Evolutionary conservation across 345 rosid species (phyloP).

Genomic region (Cardamine resedifolia): DNA sequence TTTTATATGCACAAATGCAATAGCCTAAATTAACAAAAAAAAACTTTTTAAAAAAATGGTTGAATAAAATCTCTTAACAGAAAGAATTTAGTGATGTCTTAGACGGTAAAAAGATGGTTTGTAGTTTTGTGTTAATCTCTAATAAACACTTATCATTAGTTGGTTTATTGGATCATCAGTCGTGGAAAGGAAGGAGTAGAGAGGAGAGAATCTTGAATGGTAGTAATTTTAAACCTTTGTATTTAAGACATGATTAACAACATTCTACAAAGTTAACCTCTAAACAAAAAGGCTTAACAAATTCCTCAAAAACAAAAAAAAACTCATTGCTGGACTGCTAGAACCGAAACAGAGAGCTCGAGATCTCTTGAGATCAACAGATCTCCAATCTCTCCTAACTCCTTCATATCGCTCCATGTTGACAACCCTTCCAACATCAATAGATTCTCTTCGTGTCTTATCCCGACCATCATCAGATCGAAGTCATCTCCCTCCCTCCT

Average conservation of each 20-base stretch:
- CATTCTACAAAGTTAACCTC: constrained; percentile 15
- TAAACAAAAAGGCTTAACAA: constrained; percentile 15
- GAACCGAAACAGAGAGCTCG: constrained; percentile 38
- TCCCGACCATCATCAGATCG: constrained; percentile 49
- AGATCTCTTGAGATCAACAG: constrained; percentile 41
- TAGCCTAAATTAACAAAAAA: neutral
- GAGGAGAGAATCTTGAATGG: neutral
- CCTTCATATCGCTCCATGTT: constrained; percentile 44
- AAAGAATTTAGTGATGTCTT: neutral
- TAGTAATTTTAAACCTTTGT: neutral
- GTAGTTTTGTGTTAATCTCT: neutral
- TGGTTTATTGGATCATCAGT: neutral
- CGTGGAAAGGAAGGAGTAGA: neutral
- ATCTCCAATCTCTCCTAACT: constrained; percentile 47
- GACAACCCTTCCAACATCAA: constrained; percentile 37
- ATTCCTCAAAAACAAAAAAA: too few relatives aligned
- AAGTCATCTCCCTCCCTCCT: constrained; percentile 29
- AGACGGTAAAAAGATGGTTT: neutral
- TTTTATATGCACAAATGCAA: neutral
- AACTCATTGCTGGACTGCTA: constrained; percentile 47
- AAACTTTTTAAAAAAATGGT: neutral
- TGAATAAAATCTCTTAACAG: neutral
- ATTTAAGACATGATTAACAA: neutral
- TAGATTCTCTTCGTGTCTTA: constrained; percentile 40
- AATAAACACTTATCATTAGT: neutral